phyloP scores from a whole-genome alignment of 2,329 filamentous ascomycete species.

The Ophiostoma himal-ulmi region DNA sequence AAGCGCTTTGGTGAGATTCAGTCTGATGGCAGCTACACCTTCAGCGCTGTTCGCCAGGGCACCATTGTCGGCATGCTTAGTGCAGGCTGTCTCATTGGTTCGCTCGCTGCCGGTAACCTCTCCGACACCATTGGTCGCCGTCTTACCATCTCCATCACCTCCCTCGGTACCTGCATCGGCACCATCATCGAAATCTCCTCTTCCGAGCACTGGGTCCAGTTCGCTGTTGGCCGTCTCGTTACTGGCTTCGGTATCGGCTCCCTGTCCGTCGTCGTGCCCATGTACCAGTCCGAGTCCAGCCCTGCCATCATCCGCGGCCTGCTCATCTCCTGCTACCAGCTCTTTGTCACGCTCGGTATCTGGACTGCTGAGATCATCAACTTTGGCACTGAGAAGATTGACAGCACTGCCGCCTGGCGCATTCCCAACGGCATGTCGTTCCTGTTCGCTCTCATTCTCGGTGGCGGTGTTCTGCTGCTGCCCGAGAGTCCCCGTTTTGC shows the following conservation, averaged over 20 bases:
- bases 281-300: conserved; percentile 68
- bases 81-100: conserved; percentile 3
- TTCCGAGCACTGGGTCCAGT: conserved; percentile 52
- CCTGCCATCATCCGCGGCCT: conserved; percentile 61
- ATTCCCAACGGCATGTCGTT: conserved; percentile 61
- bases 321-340: conserved; percentile 61
- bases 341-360: conserved; percentile 68
- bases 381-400: conserved; percentile 51
- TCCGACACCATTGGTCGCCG: conserved; percentile 48
- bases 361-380: conserved; percentile 62
- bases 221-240: conserved; percentile 59
- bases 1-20: background rate
- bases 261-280: conserved; percentile 64
- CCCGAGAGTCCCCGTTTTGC: conserved; percentile 70
- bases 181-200: conserved; percentile 63
- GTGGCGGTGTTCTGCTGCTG: conserved; percentile 58
- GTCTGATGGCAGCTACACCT: background rate
- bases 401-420: conserved; percentile 53
- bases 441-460: conserved; percentile 61
- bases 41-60: conserved; percentile 9
- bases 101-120: conserved; percentile 8
- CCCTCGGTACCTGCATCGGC: conserved; percentile 55
- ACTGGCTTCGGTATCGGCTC: conserved; percentile 64
- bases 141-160: conserved; percentile 56
- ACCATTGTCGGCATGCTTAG: conserved; percentile 13